These are phyloP conservation scores for Leccinum obscurum DNA, from an alignment of 768 basidiomycete genomes.

Conservation along the genomic window DNA sequence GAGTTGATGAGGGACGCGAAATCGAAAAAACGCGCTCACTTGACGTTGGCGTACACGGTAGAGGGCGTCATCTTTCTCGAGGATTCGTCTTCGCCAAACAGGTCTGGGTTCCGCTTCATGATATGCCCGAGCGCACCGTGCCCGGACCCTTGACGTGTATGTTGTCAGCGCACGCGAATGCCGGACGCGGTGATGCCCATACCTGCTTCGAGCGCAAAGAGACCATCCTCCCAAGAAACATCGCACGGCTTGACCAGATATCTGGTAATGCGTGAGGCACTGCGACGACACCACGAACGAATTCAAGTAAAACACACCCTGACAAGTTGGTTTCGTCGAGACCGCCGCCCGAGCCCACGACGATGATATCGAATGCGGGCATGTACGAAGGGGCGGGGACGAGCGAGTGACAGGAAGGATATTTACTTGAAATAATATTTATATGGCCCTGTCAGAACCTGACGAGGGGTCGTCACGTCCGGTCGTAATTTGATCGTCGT, in stretches of 20 bases:
- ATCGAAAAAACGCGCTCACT: conserved; percentile 20
- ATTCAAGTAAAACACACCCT: conserved; percentile 51
- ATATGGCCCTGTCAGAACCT: background rate
- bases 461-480: background rate
- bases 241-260: conserved; percentile 80
- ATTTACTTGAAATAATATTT: background rate
- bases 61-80: conserved; percentile 22
- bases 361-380: conserved; percentile 68
- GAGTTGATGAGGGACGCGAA: background rate
- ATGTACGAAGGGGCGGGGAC: conserved; percentile 22
- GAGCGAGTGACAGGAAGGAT: background rate
- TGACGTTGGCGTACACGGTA: conserved; percentile 34
- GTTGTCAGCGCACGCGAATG: background rate
- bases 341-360: conserved; percentile 86
- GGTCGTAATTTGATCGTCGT: background rate
- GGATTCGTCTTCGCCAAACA: conserved; percentile 43
- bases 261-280: conserved; percentile 41
- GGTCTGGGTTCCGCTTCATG: conserved; percentile 50
- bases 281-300: background rate
- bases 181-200: background rate
- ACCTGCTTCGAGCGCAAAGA: conserved; percentile 89
- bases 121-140: conserved; percentile 73
- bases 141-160: conserved; percentile 61
- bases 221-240: conserved; percentile 75
- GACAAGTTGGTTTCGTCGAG: conserved; percentile 89